Evolutionary conservation across 257 asterid genomes (phyloP).

Genomic region (Solanum lignicaule): DNA sequence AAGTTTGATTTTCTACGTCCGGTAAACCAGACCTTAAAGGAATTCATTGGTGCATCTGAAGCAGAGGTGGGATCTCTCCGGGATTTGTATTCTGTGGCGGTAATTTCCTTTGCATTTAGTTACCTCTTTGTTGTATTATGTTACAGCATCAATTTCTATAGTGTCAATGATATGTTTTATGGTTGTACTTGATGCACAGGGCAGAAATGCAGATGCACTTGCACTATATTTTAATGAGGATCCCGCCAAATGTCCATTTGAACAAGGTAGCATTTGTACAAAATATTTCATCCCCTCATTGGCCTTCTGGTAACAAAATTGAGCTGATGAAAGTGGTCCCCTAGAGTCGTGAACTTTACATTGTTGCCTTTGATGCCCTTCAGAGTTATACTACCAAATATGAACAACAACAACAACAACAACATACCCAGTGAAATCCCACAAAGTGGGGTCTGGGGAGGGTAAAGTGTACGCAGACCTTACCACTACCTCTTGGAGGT

Average conservation of each 20-base stretch:
- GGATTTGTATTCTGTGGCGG: constrained; percentile 71
- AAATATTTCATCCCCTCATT: neutral
- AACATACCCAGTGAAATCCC: no score
- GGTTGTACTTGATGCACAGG: constrained; percentile 37
- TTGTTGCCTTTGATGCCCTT: neutral
- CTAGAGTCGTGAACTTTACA: neutral
- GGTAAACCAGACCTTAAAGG: constrained; percentile 64
- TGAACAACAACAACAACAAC: no score
- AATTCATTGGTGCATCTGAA: constrained; percentile 73
- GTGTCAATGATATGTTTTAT: constrained; percentile 2
- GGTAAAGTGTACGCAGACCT: no score
- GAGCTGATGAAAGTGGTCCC: neutral
- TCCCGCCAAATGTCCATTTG: constrained; percentile 76
- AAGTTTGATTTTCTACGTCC: neutral
- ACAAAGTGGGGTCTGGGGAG: no score
- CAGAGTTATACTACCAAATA: neutral
- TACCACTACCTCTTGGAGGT: no score
- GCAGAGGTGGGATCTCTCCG: constrained; percentile 63
- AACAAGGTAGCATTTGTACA: constrained; percentile 53
- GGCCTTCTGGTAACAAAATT: neutral
- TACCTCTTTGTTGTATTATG: neutral
- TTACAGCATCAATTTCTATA: neutral
- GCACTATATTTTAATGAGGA: constrained; percentile 88
- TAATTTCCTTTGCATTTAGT: constrained; percentile 20
- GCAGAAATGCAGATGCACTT: constrained; percentile 81